Evolutionary conservation across 345 rosid species (phyloP).

Genomic region (Eucalyptus cloeziana): DNA sequence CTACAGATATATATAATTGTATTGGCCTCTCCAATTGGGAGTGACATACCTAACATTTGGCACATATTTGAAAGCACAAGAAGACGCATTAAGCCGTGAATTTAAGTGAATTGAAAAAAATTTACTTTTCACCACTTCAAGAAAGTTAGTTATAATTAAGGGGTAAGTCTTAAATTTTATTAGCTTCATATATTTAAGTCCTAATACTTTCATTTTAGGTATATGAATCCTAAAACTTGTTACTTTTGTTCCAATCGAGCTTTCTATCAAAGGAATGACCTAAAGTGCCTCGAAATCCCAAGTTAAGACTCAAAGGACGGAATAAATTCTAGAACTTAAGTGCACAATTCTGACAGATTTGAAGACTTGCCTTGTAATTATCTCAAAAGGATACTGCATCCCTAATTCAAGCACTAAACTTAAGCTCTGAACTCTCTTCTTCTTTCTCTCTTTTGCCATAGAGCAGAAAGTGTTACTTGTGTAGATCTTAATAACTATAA

Average conservation of each 20-base stretch:
- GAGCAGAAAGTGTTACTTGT: background rate
- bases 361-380: background rate
- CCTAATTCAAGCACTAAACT: background rate
- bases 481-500: background rate
- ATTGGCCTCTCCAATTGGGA: rapidly evolving
- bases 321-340: background rate
- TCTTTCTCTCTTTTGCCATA: background rate
- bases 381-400: background rate
- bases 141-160: background rate
- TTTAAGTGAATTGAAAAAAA: background rate
- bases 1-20: too few relatives aligned
- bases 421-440: background rate
- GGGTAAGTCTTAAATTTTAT: background rate
- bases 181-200: background rate
- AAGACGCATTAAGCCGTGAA: rapidly evolving
- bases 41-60: background rate
- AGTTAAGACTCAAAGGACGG: background rate
- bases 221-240: background rate
- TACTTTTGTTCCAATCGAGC: background rate
- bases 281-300: background rate
- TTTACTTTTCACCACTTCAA: rapidly evolving
- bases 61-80: background rate
- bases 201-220: background rate
- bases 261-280: rapidly evolving
- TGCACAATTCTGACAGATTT: background rate